Evolutionary conservation across 345 rosid genomes (phyloP).

Genomic region (Euphorbia tirucalli): DNA sequence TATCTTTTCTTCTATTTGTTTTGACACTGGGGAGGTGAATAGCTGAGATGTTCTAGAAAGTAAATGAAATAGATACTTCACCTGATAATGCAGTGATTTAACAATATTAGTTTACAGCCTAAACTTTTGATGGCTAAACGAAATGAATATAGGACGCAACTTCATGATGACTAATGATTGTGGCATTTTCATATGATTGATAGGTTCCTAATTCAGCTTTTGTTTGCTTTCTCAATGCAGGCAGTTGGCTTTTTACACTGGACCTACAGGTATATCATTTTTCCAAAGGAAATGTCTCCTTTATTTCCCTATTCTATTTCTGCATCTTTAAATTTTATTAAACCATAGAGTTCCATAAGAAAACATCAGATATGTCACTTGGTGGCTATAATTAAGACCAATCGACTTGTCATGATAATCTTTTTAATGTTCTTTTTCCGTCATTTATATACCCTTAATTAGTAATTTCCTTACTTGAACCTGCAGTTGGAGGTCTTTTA

Average conservation of each 20-base stretch:
- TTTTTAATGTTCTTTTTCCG: background rate
- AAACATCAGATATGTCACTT: background rate
- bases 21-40: background rate
- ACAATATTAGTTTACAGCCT: background rate
- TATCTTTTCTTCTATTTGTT: no score
- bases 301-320: background rate
- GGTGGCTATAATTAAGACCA: background rate
- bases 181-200: background rate
- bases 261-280: constrained; percentile 36
- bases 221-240: constrained; percentile 30
- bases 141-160: background rate
- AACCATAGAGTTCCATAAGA: background rate
- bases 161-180: background rate
- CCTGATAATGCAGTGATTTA: background rate
- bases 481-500: constrained; percentile 51
- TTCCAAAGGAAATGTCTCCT: background rate
- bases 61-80: background rate
- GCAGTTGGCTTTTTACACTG: constrained; percentile 51
- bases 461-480: background rate
- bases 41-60: background rate
- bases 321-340: background rate
- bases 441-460: background rate
- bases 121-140: background rate
- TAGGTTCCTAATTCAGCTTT: constrained; percentile 11
- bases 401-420: background rate